Conservation (phyloP, 2,329 filamentous ascomycete species). For the Huntiella bhutanensis region DNA sequence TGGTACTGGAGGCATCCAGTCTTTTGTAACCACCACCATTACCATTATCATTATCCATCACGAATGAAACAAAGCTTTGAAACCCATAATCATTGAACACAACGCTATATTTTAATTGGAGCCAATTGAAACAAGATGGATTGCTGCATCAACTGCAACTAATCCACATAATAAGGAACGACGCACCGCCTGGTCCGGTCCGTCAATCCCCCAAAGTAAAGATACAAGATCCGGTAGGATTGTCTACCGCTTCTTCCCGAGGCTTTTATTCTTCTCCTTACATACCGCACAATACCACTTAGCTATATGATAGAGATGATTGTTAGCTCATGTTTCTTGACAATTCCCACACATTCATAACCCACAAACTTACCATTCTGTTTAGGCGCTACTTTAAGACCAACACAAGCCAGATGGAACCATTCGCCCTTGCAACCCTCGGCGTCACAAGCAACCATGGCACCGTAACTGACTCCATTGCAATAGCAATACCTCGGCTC, state of each 20-base stretch:
- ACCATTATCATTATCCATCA: no score
- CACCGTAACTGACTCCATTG: conserved; percentile 61
- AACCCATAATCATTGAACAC: no score
- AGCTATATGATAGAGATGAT: conserved; percentile 24
- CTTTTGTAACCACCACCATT: no score
- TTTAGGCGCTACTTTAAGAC: conserved; percentile 58
- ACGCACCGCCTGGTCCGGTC: no score
- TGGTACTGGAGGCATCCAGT: no score
- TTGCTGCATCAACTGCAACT: background rate
- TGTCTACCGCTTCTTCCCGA: conserved; percentile 26
- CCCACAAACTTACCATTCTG: conserved; percentile 43
- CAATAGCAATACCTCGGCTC: conserved; percentile 67
- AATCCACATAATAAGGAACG: background rate
- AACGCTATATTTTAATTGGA: background rate
- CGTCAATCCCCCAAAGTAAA: no score
- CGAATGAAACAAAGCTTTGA: no score
- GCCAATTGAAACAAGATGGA: background rate
- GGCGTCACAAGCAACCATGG: conserved; percentile 69
- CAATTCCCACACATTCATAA: no score
- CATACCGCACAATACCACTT: conserved; percentile 75
- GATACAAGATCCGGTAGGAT: conserved; percentile 8
- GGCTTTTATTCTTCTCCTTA: conserved; percentile 43
- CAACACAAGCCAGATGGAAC: conserved; percentile 72
- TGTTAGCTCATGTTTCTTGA: no score
- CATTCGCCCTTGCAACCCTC: conserved; percentile 56